phyloP scores from a whole-genome alignment of 2,329 filamentous ascomycete species.

The Blastomyces parvus region DNA sequence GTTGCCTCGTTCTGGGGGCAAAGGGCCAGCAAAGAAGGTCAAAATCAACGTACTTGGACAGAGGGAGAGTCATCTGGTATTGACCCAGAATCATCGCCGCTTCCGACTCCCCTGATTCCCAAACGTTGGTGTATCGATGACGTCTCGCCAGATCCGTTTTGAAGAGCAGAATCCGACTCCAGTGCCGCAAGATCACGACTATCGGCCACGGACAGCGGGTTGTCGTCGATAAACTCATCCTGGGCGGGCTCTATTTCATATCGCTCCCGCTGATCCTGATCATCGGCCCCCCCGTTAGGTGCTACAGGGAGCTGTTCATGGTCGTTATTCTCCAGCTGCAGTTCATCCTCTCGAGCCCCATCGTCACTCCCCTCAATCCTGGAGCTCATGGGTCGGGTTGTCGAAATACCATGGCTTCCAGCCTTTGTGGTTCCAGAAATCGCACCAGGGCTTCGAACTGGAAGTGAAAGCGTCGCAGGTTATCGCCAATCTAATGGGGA shows the following conservation, averaged over 20 bases:
- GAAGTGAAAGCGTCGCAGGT: not conserved
- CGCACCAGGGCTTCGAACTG: not conserved
- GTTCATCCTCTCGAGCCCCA: conserved; percentile 50
- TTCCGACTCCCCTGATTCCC: conserved; percentile 21
- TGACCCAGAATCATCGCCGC: conserved; percentile 60
- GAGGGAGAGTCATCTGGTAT: conserved; percentile 79
- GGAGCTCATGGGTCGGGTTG: conserved; percentile 57
- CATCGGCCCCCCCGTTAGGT: conserved; percentile 7
- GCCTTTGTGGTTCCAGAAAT: conserved; percentile 7
- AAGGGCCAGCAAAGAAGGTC: conserved; percentile 42
- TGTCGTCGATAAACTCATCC: conserved; percentile 18
- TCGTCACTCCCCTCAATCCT: conserved; percentile 53
- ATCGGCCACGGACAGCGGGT: conserved; percentile 22
- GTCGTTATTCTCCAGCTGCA: conserved; percentile 35
- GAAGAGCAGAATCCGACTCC: conserved; percentile 5
- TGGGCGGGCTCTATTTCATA: conserved; percentile 11
- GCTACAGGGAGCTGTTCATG: conserved; percentile 17
- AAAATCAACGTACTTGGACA: conserved; percentile 57
- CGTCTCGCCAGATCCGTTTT: conserved; percentile 15
- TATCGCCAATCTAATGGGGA: not conserved
- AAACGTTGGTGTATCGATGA: conserved; percentile 20
- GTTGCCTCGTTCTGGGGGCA: conserved; percentile 18
- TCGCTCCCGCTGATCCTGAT: conserved; percentile 13
- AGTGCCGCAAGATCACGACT: conserved; percentile 17
- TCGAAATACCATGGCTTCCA: conserved; percentile 45